Evolutionary conservation across 345 rosid genomes (phyloP), one percentile per base, ranked within the genome.

Genomic region (Boechera retrofracta): DNA sequence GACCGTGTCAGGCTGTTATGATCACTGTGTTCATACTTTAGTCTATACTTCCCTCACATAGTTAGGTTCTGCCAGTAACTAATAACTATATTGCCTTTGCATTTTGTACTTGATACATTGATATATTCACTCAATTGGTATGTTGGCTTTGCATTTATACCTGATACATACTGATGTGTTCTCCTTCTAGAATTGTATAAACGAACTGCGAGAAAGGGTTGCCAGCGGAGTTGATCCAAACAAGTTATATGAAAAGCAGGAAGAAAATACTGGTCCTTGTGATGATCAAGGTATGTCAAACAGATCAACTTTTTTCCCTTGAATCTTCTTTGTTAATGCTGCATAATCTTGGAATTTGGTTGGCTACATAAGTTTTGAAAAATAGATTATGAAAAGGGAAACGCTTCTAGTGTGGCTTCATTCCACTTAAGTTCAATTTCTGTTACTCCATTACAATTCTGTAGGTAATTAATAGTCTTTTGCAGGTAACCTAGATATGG

Each of bases 211-310:
- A 82, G 97, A 95, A 75, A 88, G 91, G 54, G 94, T 95, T 45
- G 97, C 94, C 26, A 70, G 71, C 2, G 98, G 99, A 80, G 89
- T 89, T 75, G 97, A 92, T 83, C 94, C 90, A 42, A 85, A 90
- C 15, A 88, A 88, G 77, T 78, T 89, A 75, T 89, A 82, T 68
- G 92, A 87, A 73, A 71, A 77, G 53, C 83, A 78, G 33, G 69
- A 70, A 21, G 87, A 82, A 41, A 52, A 70, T 58, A 72, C 66
- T 74, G 69, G 1, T 77, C 85, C 75, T 58, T 77, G 48, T 53
- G 65, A 80, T 45, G 86, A 86, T 47, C 87, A 82, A 80, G 94
- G 98, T 90, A 85, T 62, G 52, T 58, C 9, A 24, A 56, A 71
- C 28, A 24, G 1, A 64, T 64, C 13, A 72, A 68, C 4, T 18